Evolutionary conservation across 495 filamentous ascomycete species (phyloP), one percentile per base, ranked within the genome.

Genomic region (Acidiella bohemica): DNA sequence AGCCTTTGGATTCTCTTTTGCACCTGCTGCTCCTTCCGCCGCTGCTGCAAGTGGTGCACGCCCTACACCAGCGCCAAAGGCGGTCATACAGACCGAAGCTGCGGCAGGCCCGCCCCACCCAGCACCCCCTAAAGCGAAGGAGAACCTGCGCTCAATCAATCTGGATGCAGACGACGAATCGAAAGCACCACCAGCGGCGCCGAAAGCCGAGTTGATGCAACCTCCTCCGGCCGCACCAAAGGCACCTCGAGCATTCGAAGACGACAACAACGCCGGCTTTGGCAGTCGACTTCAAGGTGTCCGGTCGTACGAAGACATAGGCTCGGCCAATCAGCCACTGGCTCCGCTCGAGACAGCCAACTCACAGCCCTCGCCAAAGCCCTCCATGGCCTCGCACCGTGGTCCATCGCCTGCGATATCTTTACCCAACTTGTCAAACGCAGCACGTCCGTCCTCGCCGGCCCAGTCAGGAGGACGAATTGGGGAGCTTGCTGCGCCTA

Each of bases 1-100:
- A 13, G 79, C 82, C 1, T 88, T 92, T 64, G 47, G 38, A 6
- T 30, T 51, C 7, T 50, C 47, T 1, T 50, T 50, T 18, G 47
- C 47, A 12, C 41, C 40, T 14, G 36, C 47, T 14, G 30, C 41
- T 16, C 50, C 40, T 7, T 17, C 52, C 17, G 18, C 51, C 12
- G 18, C 28, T 20, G 40, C 32, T 1, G 25, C 46, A 8, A 39
- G 18, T 28, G 13, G 4, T 22, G 26, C 36, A 21, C 32, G 16
- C 8, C 18, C 18, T 5, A 5, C 5, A 3, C 9, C 14, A 3
- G 21, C 5, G 9, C 5, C 32, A 5, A 34, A 20, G 18, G 16
- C 32, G 21, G 32, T 18, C 8, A 19, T 18, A 20, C 18, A 14
- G 5, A 34, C 18, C 10, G 32, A 34, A 18, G 4, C 11, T 8